Evolutionary conservation across 805 yeast genomes (phyloP), one percentile per base, ranked within the genome.

Genomic region (Saccharomycopsis fermentans): DNA sequence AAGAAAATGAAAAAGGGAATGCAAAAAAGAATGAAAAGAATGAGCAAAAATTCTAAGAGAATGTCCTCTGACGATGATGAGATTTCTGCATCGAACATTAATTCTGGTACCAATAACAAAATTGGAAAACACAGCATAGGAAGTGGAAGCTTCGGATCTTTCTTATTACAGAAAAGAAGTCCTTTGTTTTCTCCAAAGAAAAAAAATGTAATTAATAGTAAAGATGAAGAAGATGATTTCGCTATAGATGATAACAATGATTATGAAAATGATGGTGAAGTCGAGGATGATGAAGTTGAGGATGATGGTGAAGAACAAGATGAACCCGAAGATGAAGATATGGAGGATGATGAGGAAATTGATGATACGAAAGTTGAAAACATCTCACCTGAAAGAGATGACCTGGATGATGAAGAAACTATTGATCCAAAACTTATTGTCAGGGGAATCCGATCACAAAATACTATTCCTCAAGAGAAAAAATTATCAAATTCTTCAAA

Each of bases 361-460:
- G 63, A 63, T 36, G 64, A 57, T 6, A 68, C 66, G 16, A 68
- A 64, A 16, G 65, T 59, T 19, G 60, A 53, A 32, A 48, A 54
- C 2, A 43, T 43, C 5, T 43, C 50, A 21, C 50, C 50, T 43
- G 3, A 16, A 4, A 43, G 50, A 43, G 29, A 21, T 5, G 48
- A 47, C 3, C 24, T 37, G 21, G 55, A 37, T n/a, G 36, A 39
- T 40, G 55, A 37, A 34, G 48, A 53, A 24, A 17, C 55, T 37
- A 37, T 32, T n/a, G 50, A 54, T 36, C 43, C 55, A 19, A 34
- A 52, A 6, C 54, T 51, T 21, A 43, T 43, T 11, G 50, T 43
- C 24, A 19, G 50, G 12, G 14, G 26, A n/a, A n/a, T n/a, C 14
- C 14, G 29, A 4, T 3, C 24, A 6, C 52, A 57, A 2, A 47